Evolutionary conservation across 768 basidiomycete genomes (phyloP).

Genomic region (Amanita pallidorosea): DNA sequence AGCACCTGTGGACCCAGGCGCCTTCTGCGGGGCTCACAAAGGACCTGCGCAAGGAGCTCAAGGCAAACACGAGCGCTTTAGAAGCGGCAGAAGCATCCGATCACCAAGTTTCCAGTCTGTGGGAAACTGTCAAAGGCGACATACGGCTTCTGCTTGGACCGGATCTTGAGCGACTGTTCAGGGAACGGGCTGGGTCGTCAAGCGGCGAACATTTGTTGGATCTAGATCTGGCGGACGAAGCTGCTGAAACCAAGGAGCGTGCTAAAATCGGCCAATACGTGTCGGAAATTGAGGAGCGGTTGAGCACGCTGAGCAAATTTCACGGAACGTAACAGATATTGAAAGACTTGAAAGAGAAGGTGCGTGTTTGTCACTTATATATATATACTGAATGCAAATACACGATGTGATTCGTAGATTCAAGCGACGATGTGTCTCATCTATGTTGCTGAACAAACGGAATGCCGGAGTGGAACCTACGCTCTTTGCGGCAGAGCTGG

Average conservation of each 20-base stretch:
- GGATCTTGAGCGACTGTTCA: constrained; percentile 53
- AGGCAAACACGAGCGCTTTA: constrained; percentile 58
- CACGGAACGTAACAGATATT: constrained; percentile 78
- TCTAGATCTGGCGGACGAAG: constrained; percentile 54
- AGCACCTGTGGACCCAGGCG: constrained; percentile 77
- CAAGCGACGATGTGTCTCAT: constrained; percentile 96
- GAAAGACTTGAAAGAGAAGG: constrained; percentile 96
- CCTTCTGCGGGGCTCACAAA: constrained; percentile 72
- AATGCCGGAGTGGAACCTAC: constrained; percentile 76
- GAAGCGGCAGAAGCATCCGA: constrained; percentile 76
- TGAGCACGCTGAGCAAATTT: constrained; percentile 76
- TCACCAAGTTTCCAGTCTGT: constrained; percentile 59
- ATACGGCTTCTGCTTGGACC: constrained; percentile 50
- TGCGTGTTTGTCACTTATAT: constrained; percentile 15
- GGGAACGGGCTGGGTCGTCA: constrained; percentile 31
- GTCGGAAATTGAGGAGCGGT: constrained; percentile 64
- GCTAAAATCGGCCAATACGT: constrained; percentile 58
- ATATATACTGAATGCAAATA: neutral
- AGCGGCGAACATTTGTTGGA: constrained; percentile 41
- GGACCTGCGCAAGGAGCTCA: constrained; percentile 65
- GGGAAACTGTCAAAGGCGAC: constrained; percentile 60
- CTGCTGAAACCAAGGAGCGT: constrained; percentile 55
- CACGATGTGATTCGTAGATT: constrained; percentile 36
- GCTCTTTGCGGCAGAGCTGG: constrained; percentile 86
- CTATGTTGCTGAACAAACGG: constrained; percentile 83